Conservation (phyloP, 2,329 filamentous ascomycete genomes). For the Alternaria arborescens region DNA sequence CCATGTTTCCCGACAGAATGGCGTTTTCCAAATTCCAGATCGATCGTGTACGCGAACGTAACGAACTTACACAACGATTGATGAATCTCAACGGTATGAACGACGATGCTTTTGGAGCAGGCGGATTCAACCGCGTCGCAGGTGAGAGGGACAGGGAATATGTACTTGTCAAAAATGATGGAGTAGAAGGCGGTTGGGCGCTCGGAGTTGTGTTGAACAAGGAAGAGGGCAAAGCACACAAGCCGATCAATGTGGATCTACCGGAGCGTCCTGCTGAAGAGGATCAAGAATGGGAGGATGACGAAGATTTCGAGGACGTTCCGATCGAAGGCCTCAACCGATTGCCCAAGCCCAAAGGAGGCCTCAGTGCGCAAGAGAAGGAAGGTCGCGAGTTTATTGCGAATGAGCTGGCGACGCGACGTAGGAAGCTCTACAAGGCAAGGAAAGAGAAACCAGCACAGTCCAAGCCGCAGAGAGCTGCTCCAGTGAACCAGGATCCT, state of each 20-base stretch:
- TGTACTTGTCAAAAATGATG: slow-evolving; percentile 93
- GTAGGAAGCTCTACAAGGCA: slow-evolving; percentile 59
- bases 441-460: slow-evolving; percentile 35
- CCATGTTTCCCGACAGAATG: slow-evolving; percentile 98
- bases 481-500: slow-evolving; percentile 50
- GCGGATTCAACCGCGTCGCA: slow-evolving; percentile 72
- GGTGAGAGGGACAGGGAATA: slow-evolving; percentile 93
- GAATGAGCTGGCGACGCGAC: slow-evolving; percentile 53
- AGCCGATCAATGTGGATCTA: slow-evolving; percentile 90
- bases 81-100: slow-evolving; percentile 96
- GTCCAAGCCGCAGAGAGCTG: slow-evolving; percentile 25
- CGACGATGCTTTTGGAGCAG: slow-evolving; percentile 71
- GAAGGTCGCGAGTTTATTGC: slow-evolving; percentile 50
- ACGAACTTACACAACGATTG: slow-evolving; percentile 90
- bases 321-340: slow-evolving; percentile 90
- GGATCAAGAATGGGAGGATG: slow-evolving; percentile 72
- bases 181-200: slow-evolving; percentile 94
- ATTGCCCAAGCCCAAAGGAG: slow-evolving; percentile 68
- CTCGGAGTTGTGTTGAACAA: slow-evolving; percentile 90
- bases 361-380: slow-evolving; percentile 34
- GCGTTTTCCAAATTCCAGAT: slow-evolving; percentile 97
- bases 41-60: slow-evolving; percentile 89
- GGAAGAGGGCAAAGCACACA: slow-evolving; percentile 80
- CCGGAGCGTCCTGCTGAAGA: slow-evolving; percentile 60
- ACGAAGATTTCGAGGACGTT: slow-evolving; percentile 89